Conservation (phyloP, 768 basidiomycete genomes). For the Sarcomyxa edulis region DNA sequence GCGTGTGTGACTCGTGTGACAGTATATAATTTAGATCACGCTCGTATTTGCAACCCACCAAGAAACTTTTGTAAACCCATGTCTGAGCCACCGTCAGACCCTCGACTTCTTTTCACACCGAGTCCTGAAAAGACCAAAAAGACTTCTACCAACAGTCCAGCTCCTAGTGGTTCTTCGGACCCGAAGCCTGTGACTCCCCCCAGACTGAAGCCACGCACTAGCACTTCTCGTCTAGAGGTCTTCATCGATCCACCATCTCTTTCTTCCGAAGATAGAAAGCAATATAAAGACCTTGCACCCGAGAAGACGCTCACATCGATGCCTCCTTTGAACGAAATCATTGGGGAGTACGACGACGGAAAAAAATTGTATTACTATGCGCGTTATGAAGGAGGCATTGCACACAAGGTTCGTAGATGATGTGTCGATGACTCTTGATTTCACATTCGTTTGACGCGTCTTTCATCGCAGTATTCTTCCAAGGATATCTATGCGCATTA, state of each 20-base stretch:
- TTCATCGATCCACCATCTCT: conserved; percentile 35
- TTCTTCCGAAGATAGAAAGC: conserved; percentile 27
- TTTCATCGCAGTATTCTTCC: conserved; percentile 35
- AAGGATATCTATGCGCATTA: conserved; percentile 30
- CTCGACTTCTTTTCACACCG: conserved; percentile 18
- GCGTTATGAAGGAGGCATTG: conserved; percentile 49
- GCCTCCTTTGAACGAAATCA: conserved; percentile 37
- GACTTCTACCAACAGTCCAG: too few species aligned
- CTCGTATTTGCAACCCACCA: too few species aligned
- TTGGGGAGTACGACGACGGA: conserved; percentile 48
- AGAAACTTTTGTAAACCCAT: conserved; percentile 6
- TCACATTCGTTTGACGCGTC: conserved; percentile 21
- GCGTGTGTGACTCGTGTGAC: too few species aligned
- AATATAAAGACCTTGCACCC: conserved; percentile 34
- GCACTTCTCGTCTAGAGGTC: conserved; percentile 8
- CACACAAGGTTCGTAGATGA: conserved; percentile 43
- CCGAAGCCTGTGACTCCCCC: too few species aligned
- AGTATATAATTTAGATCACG: too few species aligned
- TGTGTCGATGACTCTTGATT: conserved; percentile 7
- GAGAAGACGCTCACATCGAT: conserved; percentile 25
- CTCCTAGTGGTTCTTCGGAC: too few species aligned
- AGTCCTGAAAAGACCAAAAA: too few species aligned
- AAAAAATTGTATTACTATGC: conserved; percentile 54
- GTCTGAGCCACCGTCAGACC: conserved; percentile 13
- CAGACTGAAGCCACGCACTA: too few species aligned